phyloP scores from a whole-genome alignment of 2,329 filamentous ascomycete genomes.

The Sporothrix sp. region DNA sequence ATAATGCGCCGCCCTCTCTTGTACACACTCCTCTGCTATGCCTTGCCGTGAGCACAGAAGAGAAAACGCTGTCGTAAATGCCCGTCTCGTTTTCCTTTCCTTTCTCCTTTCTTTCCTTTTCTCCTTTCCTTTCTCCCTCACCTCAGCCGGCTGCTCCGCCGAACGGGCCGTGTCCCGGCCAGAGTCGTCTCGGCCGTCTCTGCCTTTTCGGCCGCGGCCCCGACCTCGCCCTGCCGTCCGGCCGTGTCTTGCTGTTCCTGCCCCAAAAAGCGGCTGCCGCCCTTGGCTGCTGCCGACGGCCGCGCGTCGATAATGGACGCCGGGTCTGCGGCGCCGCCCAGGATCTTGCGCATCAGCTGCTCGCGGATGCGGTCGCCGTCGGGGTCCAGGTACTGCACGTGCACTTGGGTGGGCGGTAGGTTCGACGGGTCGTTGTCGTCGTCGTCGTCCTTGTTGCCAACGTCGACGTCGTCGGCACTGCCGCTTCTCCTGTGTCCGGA shows the following conservation, averaged over 20 bases:
- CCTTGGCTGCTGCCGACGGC: background rate
- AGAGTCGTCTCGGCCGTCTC: background rate
- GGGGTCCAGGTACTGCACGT: constrained; percentile 44
- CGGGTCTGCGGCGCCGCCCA: constrained; percentile 15
- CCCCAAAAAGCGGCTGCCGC: background rate
- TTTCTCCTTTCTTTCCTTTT: background rate
- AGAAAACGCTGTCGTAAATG: no score
- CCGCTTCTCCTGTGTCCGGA: constrained; percentile 18
- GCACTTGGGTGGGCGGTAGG: constrained; percentile 35
- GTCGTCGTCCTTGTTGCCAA: constrained; percentile 15
- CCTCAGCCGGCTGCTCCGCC: constrained; percentile 8
- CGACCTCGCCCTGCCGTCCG: no score
- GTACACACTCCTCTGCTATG: no score
- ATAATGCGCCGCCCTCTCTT: no score
- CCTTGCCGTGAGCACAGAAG: no score
- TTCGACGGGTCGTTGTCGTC: constrained; percentile 21
- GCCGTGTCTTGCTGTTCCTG: background rate
- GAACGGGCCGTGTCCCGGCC: background rate
- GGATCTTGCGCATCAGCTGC: constrained; percentile 36
- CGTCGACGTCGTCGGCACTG: constrained; percentile 16
- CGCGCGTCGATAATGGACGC: background rate
- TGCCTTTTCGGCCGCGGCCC: no score
- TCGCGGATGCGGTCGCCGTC: constrained; percentile 36
- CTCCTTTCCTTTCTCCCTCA: background rate
- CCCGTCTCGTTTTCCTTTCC: background rate